These are phyloP conservation scores for Cladosporium velox DNA, from an alignment of 2,329 filamentous ascomycete species.

Conservation along the genomic window DNA sequence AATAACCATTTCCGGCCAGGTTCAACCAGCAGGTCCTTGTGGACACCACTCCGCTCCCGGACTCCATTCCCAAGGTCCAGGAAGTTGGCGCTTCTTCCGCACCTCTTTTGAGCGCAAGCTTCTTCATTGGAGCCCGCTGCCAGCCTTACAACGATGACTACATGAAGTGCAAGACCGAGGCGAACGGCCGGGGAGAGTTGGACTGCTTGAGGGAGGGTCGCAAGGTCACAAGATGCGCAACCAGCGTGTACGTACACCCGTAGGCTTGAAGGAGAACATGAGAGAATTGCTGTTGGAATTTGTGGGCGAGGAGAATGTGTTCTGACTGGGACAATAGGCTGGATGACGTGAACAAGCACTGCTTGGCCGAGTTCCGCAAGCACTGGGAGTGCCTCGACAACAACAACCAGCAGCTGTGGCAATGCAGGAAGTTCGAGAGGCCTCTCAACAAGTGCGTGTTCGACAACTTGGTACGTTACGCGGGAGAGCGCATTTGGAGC, in stretches of 20 bases:
- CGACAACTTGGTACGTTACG: constrained; percentile 78
- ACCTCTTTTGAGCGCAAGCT: constrained; percentile 85
- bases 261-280: neutral
- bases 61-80: constrained; percentile 86
- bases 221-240: constrained; percentile 93
- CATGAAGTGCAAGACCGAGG: constrained; percentile 99
- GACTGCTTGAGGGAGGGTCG: constrained; percentile 96
- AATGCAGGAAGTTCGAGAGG: constrained; percentile 86
- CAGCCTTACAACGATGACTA: constrained; percentile 96
- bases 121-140: constrained; percentile 97
- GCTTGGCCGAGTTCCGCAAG: constrained; percentile 82
- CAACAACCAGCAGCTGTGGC: constrained; percentile 97
- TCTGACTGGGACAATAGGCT: constrained; percentile 57
- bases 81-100: constrained; percentile 93
- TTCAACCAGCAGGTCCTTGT: constrained; percentile 93
- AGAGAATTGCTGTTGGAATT: neutral
- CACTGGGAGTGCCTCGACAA: constrained; percentile 97
- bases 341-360: constrained; percentile 94
- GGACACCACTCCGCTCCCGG: constrained; percentile 93
- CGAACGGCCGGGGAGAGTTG: constrained; percentile 84
- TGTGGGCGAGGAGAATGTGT: neutral
- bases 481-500: neutral
- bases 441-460: constrained; percentile 93
- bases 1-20: constrained; percentile 53
- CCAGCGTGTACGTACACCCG: constrained; percentile 76